Conservation (phyloP, 805 yeast species). For the Brettanomyces sp. region DNA sequence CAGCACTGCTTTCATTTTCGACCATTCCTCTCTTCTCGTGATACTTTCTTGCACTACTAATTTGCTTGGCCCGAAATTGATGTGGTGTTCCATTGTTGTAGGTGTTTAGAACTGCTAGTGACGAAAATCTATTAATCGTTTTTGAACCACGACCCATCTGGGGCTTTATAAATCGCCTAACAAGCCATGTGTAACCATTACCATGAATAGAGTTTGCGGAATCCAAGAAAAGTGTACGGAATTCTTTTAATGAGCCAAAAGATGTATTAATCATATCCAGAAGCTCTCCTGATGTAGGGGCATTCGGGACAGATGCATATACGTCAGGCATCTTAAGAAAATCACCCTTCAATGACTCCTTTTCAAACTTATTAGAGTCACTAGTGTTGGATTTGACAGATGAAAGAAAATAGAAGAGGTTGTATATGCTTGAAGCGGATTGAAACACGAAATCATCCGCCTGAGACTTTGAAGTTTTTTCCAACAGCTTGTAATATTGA, state of each 20-base stretch:
- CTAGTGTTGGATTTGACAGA: slow-evolving; percentile 24
- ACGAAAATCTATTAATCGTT: slow-evolving; percentile 14
- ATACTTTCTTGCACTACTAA: slow-evolving; percentile 29
- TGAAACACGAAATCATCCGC: slow-evolving; percentile 35
- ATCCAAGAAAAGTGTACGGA: slow-evolving; percentile 58
- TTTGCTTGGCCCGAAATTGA: slow-evolving; percentile 45
- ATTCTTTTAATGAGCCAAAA: slow-evolving; percentile 72
- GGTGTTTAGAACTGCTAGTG: slow-evolving; percentile 67
- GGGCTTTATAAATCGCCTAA: slow-evolving; percentile 42
- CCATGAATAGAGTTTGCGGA: slow-evolving; percentile 72
- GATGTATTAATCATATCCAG: slow-evolving; percentile 42
- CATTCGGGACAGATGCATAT: slow-evolving; percentile 20
- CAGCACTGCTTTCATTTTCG: slow-evolving; percentile 7
- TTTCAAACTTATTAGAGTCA: slow-evolving; percentile 15
- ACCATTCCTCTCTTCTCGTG: slow-evolving; percentile 14
- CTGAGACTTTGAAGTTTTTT: slow-evolving; percentile 35
- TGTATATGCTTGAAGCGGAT: slow-evolving; percentile 38
- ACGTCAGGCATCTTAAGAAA: slow-evolving; percentile 27
- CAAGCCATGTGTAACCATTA: slow-evolving; percentile 86
- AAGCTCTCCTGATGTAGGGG: slow-evolving; percentile 20
- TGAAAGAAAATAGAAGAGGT: slow-evolving; percentile 39
- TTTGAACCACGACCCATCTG: slow-evolving; percentile 13
- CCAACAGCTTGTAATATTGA: slow-evolving; percentile 27
- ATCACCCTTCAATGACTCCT: slow-evolving; percentile 14
- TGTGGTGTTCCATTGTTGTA: slow-evolving; percentile 85